Evolutionary conservation across 164 flowering plant genomes (phyloP).

Genomic region (Saururus chinensis): DNA sequence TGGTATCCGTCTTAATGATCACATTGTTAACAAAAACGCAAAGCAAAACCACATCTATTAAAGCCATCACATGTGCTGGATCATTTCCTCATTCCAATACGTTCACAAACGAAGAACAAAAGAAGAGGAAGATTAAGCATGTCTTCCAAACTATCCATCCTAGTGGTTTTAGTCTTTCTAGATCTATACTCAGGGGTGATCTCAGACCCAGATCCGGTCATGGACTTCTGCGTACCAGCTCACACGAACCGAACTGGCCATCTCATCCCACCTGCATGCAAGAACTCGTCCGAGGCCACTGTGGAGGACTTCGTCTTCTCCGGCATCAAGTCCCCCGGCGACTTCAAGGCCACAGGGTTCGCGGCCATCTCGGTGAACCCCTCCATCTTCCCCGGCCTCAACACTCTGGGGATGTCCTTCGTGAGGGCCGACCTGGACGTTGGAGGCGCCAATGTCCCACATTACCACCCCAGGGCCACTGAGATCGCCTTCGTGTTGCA

Average conservation of each 20-base stretch:
- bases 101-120: background rate
- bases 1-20: background rate
- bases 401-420: slow-evolving; percentile 69
- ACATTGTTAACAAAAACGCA: no score
- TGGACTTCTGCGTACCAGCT: slow-evolving; percentile 51
- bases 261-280: slow-evolving; percentile 28
- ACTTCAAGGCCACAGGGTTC: slow-evolving; percentile 33
- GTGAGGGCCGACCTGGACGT: slow-evolving; percentile 48
- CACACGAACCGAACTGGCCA: slow-evolving; percentile 8
- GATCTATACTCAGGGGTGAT: slow-evolving; percentile 7
- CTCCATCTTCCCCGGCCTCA: slow-evolving; percentile 47
- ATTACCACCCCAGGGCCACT: slow-evolving; percentile 62
- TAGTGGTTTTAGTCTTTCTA: slow-evolving; percentile 7
- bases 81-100: no score
- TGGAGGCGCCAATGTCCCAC: slow-evolving; percentile 54
- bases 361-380: slow-evolving; percentile 30
- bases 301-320: slow-evolving; percentile 52
- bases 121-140: background rate
- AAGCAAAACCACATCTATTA: background rate
- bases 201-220: slow-evolving; percentile 57
- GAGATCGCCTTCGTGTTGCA: slow-evolving; percentile 40
- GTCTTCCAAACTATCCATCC: slow-evolving; percentile 1
- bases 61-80: background rate
- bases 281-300: slow-evolving; percentile 35
- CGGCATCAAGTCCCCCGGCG: slow-evolving; percentile 36